A percentile compares a stretch with the other conserved stretches of the same genome.
Conservation (phyloP, 1,284 basidiomycete species). For the Marasmius fiardii region DNA sequence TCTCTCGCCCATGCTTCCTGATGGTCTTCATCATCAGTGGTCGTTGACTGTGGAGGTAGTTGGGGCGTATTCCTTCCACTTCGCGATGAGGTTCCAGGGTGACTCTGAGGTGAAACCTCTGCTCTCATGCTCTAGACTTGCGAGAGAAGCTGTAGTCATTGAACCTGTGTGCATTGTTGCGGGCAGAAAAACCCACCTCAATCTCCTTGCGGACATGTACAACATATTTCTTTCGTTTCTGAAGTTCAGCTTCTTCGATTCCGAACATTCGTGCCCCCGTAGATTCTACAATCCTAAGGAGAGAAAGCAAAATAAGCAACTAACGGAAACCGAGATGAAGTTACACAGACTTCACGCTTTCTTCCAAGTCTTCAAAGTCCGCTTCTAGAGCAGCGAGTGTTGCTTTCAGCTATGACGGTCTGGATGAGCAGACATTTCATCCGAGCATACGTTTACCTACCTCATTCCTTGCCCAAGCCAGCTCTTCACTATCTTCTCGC, state of each 20-base stretch:
- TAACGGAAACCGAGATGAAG: neutral
- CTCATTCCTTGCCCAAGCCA: slow-evolving; percentile 35
- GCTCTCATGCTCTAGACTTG: slow-evolving; percentile 68
- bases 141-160: slow-evolving; percentile 22
- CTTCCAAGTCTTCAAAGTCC: slow-evolving; percentile 85
- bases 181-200: slow-evolving; percentile 52
- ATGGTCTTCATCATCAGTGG: slow-evolving; percentile 48
- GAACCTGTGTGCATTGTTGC: slow-evolving; percentile 15
- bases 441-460: slow-evolving; percentile 32
- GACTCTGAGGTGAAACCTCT: slow-evolving; percentile 37
- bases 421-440: neutral
- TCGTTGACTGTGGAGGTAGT: slow-evolving; percentile 12
- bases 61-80: slow-evolving; percentile 15
- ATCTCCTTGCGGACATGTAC: slow-evolving; percentile 69
- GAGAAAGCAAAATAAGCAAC: slow-evolving; percentile 9
- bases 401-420: slow-evolving; percentile 56
- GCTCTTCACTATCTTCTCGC: slow-evolving; percentile 16
- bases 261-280: slow-evolving; percentile 83
- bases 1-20: slow-evolving; percentile 77
- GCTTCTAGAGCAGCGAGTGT: slow-evolving; percentile 76
- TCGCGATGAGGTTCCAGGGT: slow-evolving; percentile 10
- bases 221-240: slow-evolving; percentile 71
- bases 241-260: slow-evolving; percentile 71
- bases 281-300: slow-evolving; percentile 69
- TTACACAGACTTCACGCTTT: slow-evolving; percentile 70